Evolutionary conservation across 164 flowering plant genomes (phyloP).

Genomic region (Dillenia turbinata): DNA sequence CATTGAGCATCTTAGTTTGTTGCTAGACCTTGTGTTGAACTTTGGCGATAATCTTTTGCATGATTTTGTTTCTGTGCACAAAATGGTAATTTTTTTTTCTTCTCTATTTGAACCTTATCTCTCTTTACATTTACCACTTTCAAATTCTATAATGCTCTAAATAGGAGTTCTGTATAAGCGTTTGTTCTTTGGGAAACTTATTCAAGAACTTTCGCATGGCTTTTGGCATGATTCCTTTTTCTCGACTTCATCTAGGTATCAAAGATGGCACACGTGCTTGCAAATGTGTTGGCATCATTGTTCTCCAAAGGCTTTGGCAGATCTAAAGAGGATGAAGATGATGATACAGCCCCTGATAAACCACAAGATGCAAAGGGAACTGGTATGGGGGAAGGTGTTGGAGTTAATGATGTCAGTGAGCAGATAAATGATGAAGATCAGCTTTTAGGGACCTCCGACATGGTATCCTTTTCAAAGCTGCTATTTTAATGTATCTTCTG

Average conservation of each 20-base stretch:
- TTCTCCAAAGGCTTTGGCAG: conserved; percentile 69
- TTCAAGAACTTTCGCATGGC: background rate
- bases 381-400: conserved; percentile 96
- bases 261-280: conserved; percentile 54
- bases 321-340: conserved; percentile 43
- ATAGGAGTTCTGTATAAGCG: no score
- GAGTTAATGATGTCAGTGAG: conserved; percentile 84
- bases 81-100: conserved; percentile 41
- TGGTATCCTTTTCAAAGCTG: conserved; percentile 31
- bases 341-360: conserved; percentile 27
- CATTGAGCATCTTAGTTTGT: conserved; percentile 29
- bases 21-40: conserved; percentile 36
- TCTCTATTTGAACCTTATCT: background rate
- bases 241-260: conserved; percentile 47
- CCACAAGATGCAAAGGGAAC: conserved; percentile 72
- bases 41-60: conserved; percentile 55
- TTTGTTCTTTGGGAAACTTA: no score
- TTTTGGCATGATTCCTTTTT: background rate
- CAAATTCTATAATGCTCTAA: no score
- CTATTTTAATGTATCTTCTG: background rate
- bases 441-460: conserved; percentile 64
- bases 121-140: no score
- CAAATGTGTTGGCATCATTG: conserved; percentile 53
- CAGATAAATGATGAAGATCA: conserved; percentile 90
- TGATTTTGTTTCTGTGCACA: conserved; percentile 58